Evolutionary conservation across 345 rosid genomes (phyloP).

Genomic region (Adansonia digitata): DNA sequence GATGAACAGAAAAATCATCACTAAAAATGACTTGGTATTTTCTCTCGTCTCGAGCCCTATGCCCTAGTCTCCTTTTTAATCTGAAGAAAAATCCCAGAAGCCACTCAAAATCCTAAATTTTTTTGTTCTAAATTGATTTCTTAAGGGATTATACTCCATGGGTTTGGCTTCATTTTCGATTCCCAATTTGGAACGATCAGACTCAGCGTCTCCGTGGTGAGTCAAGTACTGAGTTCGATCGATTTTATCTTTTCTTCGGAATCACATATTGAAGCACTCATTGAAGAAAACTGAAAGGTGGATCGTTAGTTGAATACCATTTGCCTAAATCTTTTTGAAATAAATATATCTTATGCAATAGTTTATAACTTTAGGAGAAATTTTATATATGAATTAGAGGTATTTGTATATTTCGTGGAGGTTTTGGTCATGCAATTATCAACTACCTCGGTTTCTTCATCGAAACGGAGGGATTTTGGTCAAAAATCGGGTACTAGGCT

Average conservation of each 20-base stretch:
- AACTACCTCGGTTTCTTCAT: slow-evolving; percentile 39
- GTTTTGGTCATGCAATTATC: slow-evolving; percentile 58
- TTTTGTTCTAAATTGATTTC: background rate
- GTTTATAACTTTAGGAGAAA: background rate
- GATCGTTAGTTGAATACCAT: background rate
- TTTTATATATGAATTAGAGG: background rate
- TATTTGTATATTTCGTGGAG: background rate
- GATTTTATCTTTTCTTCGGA: background rate
- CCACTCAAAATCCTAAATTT: background rate
- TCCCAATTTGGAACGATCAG: background rate
- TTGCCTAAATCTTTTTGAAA: background rate
- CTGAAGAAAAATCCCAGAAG: background rate
- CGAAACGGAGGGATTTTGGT: slow-evolving; percentile 27
- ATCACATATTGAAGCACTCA: background rate
- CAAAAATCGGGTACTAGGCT: slow-evolving; percentile 47
- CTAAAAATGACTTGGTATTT: background rate
- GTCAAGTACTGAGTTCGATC: slow-evolving; percentile 4
- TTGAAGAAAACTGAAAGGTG: background rate
- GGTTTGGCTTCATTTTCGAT: background rate
- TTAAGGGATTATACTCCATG: background rate
- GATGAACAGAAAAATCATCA: background rate
- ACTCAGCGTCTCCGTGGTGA: background rate
- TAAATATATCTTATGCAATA: background rate
- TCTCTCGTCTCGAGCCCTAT: background rate
- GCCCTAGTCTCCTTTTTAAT: slow-evolving; percentile 6